Base-by-base conservation (phyloP, 495 filamentous ascomycete species). In the Tetracladium marchalianum region DNA sequence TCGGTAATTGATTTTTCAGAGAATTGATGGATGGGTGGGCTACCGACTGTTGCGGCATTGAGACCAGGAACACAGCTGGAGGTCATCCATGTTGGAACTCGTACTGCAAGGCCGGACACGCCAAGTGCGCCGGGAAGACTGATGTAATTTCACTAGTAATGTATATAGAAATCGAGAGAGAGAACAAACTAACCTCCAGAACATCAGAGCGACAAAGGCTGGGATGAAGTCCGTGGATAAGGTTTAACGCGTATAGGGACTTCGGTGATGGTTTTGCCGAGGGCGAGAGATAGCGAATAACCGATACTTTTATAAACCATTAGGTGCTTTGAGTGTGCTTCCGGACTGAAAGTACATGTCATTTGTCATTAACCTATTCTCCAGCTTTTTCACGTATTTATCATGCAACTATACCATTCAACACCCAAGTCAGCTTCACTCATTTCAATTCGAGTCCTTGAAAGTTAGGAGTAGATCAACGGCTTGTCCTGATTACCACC, bases 241-340 rank as follows among this genome's bases (percentile, higher is more conserved):
- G 55, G 31, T 82, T 79, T 35, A 90, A 78, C 51, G 79, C 82
- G 52, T 84, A 89, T 0, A 79, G 54, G 80, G 90, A 87, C 64
- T 90, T 90, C 15, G 84, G 88, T 56, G 77, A 83, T 0, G 58
- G 86, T 86, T 0, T 85, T 85, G 0, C 82, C 78, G n/a, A 90
- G 73, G 10, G 80, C 79, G 85, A 39, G 76, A 82, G 48, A 92
- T 64, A 11, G 82, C 82, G 61, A 90, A 92, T n/a, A 90, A 72
- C 56, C 88, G 81, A 64, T 84, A 92, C 81, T 85, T 17, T 4
- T 22, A 27, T 27, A 27, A 27, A 27, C 7, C 3, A 27, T n/a
- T 32, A 39, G 32, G 8, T 19, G 37, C 11, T 34, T 13, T 18
- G 12, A 15, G 17, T 34, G 35, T 13, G 34, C 16, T 15, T 19